These are phyloP conservation scores for Kazachstania africana DNA, from an alignment of 805 yeast genomes.

Conservation along the genomic window DNA sequence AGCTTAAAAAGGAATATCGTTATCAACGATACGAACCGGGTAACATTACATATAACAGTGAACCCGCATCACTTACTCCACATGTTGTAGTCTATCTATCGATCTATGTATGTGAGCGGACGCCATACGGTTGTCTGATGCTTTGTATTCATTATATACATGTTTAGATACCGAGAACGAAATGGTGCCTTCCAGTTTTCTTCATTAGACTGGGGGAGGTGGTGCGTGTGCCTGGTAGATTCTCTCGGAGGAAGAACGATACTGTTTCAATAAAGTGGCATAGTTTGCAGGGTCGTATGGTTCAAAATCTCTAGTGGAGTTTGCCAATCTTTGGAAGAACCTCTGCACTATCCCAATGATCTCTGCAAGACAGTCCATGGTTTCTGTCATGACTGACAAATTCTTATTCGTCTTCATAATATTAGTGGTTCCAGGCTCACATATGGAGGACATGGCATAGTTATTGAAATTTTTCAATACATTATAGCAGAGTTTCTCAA, in stretches of 20 bases:
- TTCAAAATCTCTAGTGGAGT: slow-evolving; percentile 13
- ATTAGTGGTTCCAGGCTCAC: slow-evolving; percentile 10
- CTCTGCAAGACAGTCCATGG: slow-evolving; percentile 31
- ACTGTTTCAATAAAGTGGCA: slow-evolving; percentile 14
- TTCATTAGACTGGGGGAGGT: too few species aligned
- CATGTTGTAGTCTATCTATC: too few species aligned
- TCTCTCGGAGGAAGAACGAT: slow-evolving; percentile 19
- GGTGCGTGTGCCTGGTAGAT: slow-evolving; percentile 25
- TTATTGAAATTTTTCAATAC: slow-evolving; percentile 40
- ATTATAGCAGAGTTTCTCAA: slow-evolving; percentile 35
- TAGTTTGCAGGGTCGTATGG: slow-evolving; percentile 16
- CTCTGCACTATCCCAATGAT: slow-evolving; percentile 21
- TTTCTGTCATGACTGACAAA: slow-evolving; percentile 32
- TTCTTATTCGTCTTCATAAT: slow-evolving; percentile 24
- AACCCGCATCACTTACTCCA: too few species aligned
- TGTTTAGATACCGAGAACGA: too few species aligned
- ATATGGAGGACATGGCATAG: slow-evolving; percentile 17
- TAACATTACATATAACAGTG: too few species aligned
- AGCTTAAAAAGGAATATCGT: too few species aligned
- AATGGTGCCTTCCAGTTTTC: too few species aligned
- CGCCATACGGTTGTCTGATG: too few species aligned
- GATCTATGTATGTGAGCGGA: too few species aligned
- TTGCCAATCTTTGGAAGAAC: slow-evolving; percentile 18
- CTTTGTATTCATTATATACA: too few species aligned
- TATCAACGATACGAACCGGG: too few species aligned